A percentile compares a stretch with the other conserved stretches of the same genome.
Conservation (phyloP, 345 rosid genomes). For the Eucalyptus regnans region DNA sequence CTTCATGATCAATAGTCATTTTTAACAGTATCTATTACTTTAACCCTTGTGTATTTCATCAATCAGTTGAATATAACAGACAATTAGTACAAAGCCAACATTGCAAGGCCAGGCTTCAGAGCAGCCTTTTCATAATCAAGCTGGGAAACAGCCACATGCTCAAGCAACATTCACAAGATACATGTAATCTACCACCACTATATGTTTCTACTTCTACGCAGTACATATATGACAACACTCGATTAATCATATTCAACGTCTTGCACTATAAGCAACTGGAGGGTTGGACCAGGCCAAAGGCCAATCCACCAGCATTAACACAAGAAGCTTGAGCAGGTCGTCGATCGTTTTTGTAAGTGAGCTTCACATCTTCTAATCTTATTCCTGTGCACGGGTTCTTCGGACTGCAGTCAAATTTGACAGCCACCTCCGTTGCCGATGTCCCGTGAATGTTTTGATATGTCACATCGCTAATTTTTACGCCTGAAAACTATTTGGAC, state of each 20-base stretch:
- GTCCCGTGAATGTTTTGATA: conserved; percentile 53
- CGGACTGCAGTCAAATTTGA: conserved; percentile 55
- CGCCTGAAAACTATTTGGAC: conserved; percentile 43
- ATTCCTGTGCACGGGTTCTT: conserved; percentile 43
- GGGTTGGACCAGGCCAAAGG: conserved; percentile 30
- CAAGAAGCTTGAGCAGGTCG: conserved; percentile 41
- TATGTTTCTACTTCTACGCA: neutral
- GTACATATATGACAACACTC: neutral
- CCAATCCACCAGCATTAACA: conserved; percentile 32
- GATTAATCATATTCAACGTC: neutral
- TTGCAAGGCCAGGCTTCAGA: neutral
- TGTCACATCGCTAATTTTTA: conserved; percentile 43
- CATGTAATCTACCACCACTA: neutral
- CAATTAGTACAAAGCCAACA: neutral
- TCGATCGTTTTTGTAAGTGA: conserved; percentile 13
- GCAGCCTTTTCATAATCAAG: neutral
- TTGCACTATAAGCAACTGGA: conserved; percentile 14
- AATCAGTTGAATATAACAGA: neutral
- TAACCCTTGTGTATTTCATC: neutral
- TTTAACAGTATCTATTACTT: neutral
- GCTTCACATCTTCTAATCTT: conserved; percentile 34
- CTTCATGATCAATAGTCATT: neutral
- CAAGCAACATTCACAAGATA: neutral
- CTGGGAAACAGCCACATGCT: neutral
- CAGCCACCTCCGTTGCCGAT: conserved; percentile 46